Conservation (phyloP, 768 basidiomycete genomes). For the Kockovaella imperatae region DNA sequence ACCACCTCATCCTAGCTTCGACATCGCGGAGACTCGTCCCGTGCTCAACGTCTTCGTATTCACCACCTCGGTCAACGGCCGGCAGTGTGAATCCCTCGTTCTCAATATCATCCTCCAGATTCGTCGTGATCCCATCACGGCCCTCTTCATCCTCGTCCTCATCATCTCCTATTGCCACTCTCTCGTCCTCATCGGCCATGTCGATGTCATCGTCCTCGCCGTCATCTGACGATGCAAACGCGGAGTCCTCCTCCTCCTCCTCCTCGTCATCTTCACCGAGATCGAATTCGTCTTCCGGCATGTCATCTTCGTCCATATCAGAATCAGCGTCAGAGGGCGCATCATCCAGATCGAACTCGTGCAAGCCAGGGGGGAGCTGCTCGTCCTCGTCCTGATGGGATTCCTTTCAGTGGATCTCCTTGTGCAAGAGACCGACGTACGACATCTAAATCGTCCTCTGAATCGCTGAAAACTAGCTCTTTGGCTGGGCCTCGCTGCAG, state of each 20-base stretch:
- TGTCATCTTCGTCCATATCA: constrained; percentile 30
- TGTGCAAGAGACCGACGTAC: constrained; percentile 3
- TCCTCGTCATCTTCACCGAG: constrained; percentile 22
- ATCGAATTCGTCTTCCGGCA: constrained; percentile 26
- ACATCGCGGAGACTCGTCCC: constrained; percentile 42
- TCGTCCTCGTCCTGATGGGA: constrained; percentile 28
- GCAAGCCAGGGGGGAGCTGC: constrained; percentile 20
- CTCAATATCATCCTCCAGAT: constrained; percentile 39
- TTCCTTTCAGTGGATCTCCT: constrained; percentile 1
- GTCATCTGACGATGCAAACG: constrained; percentile 35
- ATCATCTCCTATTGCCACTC: constrained; percentile 19
- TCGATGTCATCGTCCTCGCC: constrained; percentile 34
- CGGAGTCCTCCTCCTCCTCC: constrained; percentile 30
- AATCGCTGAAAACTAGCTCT: constrained; percentile 37
- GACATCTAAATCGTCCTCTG: constrained; percentile 26
- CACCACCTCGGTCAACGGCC: constrained; percentile 38
- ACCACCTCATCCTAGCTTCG: constrained; percentile 44
- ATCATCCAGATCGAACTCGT: constrained; percentile 30
- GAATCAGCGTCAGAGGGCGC: too few relatives aligned
- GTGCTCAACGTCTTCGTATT: constrained; percentile 40
- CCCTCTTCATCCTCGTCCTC: constrained; percentile 34
- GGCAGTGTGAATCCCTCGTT: constrained; percentile 41
- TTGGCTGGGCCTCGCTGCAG: constrained; percentile 27
- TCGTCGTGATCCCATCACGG: constrained; percentile 37
- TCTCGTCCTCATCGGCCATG: constrained; percentile 25